Percentiles rank a stretch among this genome's conserved stretches.
These are phyloP conservation scores for Aspergillus fructus DNA, from an alignment of 2,329 filamentous ascomycete genomes.

Conservation along the genomic window DNA sequence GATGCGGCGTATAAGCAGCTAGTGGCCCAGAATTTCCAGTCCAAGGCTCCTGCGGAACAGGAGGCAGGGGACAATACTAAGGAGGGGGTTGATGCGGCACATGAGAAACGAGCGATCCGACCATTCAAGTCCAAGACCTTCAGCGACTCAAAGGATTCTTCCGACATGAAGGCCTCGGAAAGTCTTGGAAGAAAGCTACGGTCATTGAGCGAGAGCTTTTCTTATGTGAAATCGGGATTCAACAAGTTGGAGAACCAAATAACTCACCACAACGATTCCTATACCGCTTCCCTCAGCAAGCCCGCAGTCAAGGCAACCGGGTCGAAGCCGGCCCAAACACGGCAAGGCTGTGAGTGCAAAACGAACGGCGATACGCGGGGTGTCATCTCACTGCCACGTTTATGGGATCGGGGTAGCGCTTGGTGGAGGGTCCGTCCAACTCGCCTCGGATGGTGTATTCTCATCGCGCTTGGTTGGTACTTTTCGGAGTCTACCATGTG, in stretches of 20 bases:
- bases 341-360: conserved; percentile 25
- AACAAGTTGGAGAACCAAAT: conserved; percentile 40
- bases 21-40: too few relatives aligned
- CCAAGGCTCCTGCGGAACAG: too few relatives aligned
- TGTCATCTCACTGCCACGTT: conserved; percentile 34
- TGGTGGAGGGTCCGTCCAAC: conserved; percentile 35
- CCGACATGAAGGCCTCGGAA: conserved; percentile 34
- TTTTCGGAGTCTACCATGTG: conserved; percentile 50
- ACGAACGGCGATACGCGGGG: conserved; percentile 25
- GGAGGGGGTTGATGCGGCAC: too few relatives aligned
- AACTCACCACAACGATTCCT: conserved; percentile 22
- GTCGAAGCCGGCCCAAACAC: conserved; percentile 1
- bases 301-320: not conserved
- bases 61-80: too few relatives aligned
- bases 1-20: too few relatives aligned
- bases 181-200: conserved; percentile 40
- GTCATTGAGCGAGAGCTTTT: conserved; percentile 40
- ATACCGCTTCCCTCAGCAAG: conserved; percentile 17
- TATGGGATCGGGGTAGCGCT: conserved; percentile 33
- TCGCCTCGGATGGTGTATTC: conserved; percentile 38
- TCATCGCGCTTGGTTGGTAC: conserved; percentile 50
- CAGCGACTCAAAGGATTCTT: conserved; percentile 13
- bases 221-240: conserved; percentile 42
- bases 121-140: too few relatives aligned
- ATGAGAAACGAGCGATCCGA: too few relatives aligned